Evolutionary conservation across 495 filamentous ascomycete genomes (phyloP).

Genomic region (Geoglossum glabrum): DNA sequence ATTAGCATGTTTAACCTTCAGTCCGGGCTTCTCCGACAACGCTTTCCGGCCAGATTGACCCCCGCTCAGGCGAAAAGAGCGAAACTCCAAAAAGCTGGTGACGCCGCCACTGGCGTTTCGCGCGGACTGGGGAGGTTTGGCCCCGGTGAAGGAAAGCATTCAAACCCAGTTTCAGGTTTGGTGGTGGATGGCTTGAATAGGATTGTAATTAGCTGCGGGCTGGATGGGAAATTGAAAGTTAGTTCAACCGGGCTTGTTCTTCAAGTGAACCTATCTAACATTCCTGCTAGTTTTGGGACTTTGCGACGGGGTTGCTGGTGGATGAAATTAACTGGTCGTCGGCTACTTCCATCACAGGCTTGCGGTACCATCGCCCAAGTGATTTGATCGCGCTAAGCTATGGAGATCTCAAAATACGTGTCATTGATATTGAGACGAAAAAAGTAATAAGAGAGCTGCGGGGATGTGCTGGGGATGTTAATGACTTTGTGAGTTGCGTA

Average conservation of each 20-base stretch:
- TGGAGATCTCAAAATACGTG: conserved; percentile 68
- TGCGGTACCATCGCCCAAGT: conserved; percentile 57
- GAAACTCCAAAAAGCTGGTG: conserved; percentile 9
- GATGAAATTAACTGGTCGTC: conserved; percentile 73
- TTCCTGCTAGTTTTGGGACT: conserved; percentile 61
- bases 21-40: conserved; percentile 66
- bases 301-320: conserved; percentile 51
- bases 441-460: conserved; percentile 82
- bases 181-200: conserved; percentile 70
- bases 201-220: conserved; percentile 58
- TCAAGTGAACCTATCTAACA: conserved; percentile 8
- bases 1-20: conserved; percentile 95
- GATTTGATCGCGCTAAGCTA: conserved; percentile 82
- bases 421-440: conserved; percentile 79
- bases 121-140: conserved; percentile 22
- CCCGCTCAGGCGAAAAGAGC: conserved; percentile 37
- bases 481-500: conserved; percentile 35
- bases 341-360: conserved; percentile 52
- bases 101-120: conserved; percentile 17
- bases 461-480: conserved; percentile 64
- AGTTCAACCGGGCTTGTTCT: neutral
- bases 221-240: conserved; percentile 77
- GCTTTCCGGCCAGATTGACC: conserved; percentile 54
- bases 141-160: conserved; percentile 42
- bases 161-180: conserved; percentile 63